phyloP scores from a whole-genome alignment of 345 rosid species.

The Odontarrhena argentea region DNA sequence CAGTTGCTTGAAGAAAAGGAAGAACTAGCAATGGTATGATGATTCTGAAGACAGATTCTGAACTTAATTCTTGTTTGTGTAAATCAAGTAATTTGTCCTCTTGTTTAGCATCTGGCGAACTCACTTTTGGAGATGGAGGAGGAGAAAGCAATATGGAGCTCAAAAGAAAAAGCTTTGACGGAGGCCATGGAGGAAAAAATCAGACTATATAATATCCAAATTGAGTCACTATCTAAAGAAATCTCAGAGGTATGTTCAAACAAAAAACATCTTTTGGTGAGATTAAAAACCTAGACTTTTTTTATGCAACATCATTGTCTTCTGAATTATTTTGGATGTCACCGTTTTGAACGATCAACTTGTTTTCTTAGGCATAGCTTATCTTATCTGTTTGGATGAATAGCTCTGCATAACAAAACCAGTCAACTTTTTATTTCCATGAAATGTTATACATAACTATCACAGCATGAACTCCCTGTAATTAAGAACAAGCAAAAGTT shows the following conservation, averaged over 20 bases:
- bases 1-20: conserved; percentile 76
- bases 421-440: conserved; percentile 15
- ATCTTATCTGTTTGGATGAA: conserved; percentile 14
- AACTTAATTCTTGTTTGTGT: conserved; percentile 21
- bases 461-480: conserved; percentile 15
- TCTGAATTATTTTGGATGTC: conserved; percentile 8
- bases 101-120: conserved; percentile 70
- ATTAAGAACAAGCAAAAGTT: not conserved
- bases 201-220: conserved; percentile 47
- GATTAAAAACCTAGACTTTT: not conserved
- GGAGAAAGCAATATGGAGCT: conserved; percentile 79
- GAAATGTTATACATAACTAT: conserved; percentile 15
- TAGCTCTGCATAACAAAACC: not conserved
- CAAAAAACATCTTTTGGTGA: conserved; percentile 18
- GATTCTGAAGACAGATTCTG: conserved; percentile 20
- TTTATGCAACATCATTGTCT: conserved; percentile 12
- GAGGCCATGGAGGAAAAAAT: conserved; percentile 66
- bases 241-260: conserved; percentile 57
- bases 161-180: conserved; percentile 69
- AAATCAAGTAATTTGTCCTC: conserved; percentile 12
- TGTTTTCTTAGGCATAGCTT: conserved; percentile 6
- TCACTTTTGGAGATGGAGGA: conserved; percentile 91
- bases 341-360: conserved; percentile 14
- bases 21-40: conserved; percentile 80
- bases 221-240: conserved; percentile 48